Evolutionary conservation across 805 yeast species (phyloP), one percentile per base, ranked within the genome.

Genomic region (Blastobotrys robertii): DNA sequence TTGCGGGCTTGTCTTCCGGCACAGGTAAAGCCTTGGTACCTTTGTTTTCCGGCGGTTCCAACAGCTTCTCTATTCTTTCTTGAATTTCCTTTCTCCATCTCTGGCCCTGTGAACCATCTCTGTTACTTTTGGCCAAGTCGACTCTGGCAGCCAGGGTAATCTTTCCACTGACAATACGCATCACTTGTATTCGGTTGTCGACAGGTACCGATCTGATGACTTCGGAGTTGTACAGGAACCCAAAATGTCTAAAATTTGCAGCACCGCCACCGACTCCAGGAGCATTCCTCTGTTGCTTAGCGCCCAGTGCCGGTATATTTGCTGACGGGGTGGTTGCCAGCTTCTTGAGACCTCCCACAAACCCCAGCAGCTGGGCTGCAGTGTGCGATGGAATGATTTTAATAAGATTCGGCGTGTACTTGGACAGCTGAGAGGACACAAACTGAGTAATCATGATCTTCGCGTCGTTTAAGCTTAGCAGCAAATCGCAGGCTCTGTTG

Each of bases 141-240:
- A 90, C 68, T 47, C 97, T 67, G 0, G 97, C 86, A 0, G 95
- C 92, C 5, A 92, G 64, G 0, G 84, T 70, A 1, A 85, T 66
- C 56, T 88, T 90, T 0, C 82, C 95, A 34, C 95, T 74, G 0
- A 84, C 63, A 50, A 86, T 79, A 44, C 96, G 66, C 67, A 85
- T 68, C 6, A 87, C 90, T 52, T 82, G 83, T 43, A 73, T 75
- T 40, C 79, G 68, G 15, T 73, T 59, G 31, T 75, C 80, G 2
- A 73, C 71, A 0, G 86, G 78, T 29, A 77, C 75, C 4, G 64
- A 61, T 45, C 74, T 81, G 2, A 84, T 72, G 14, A 84, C 43
- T 1, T 75, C 82, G 34, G 77, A 67, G 45, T 75, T 64, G 58
- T 73, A 84, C 3, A 87, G 53, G 54, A 75, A 81, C 0, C 96